Conservation (phyloP, 345 rosid species). For the Aegle marmelos region DNA sequence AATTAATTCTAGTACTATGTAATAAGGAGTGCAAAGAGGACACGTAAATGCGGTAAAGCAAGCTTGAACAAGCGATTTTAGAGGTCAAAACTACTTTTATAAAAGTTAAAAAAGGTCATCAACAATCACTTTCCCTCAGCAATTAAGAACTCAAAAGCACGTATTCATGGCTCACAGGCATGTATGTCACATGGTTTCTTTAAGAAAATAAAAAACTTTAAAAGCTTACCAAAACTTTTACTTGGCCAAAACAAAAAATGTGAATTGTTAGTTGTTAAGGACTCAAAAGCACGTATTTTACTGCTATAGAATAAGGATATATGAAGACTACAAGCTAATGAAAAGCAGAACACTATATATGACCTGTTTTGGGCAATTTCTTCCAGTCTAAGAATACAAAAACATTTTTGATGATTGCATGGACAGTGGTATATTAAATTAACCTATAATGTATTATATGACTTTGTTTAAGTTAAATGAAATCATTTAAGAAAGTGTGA, state of each 20-base stretch:
- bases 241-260: too few relatives aligned
- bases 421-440: too few relatives aligned
- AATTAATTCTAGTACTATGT: background rate
- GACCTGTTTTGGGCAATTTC: background rate
- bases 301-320: too few relatives aligned
- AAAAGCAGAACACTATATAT: background rate
- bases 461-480: too few relatives aligned
- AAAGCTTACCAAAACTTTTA: background rate
- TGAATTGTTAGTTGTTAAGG: too few relatives aligned
- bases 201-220: too few relatives aligned
- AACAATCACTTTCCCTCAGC: constrained; percentile 2
- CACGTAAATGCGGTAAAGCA: background rate
- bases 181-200: background rate
- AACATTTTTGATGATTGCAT: background rate
- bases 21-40: background rate
- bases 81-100: constrained; percentile 1
- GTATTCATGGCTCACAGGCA: background rate
- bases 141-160: constrained; percentile 8
- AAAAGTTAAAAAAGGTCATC: background rate
- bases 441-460: too few relatives aligned
- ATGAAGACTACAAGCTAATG: background rate
- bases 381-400: background rate
- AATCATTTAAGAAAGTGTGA: too few relatives aligned
- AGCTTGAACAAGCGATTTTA: background rate
- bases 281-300: too few relatives aligned